Evolutionary conservation across 441 rosid species (phyloP).

Genomic region (Theobroma grandiflorum): DNA sequence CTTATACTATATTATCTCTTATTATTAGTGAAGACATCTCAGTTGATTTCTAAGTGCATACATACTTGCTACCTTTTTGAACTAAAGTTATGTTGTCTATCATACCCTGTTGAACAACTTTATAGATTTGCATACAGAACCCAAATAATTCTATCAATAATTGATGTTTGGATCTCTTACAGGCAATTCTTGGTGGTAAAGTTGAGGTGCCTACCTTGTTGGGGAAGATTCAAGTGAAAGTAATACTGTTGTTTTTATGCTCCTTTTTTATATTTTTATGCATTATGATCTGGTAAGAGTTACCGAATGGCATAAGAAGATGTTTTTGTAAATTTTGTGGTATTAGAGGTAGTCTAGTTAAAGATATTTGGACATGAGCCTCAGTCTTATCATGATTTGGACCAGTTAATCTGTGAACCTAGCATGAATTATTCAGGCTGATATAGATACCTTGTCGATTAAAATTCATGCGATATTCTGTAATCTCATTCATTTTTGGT

Average conservation of each 20-base stretch:
- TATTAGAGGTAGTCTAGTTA: slow-evolving; percentile 12
- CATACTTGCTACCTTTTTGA: slow-evolving; percentile 5
- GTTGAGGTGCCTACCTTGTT: slow-evolving; percentile 86
- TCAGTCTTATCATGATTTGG: not conserved
- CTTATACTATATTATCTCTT: not conserved
- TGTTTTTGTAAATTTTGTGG: not conserved
- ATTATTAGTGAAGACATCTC: not conserved
- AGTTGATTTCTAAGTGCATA: slow-evolving; percentile 11
- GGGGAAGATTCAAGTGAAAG: slow-evolving; percentile 73
- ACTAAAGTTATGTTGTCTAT: not conserved
- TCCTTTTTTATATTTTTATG: slow-evolving; percentile 4
- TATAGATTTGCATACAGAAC: slow-evolving; percentile 6
- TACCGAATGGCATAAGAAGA: not conserved
- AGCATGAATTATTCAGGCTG: not conserved
- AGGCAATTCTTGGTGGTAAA: slow-evolving; percentile 94
- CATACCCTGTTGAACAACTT: not conserved
- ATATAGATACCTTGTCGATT: not conserved
- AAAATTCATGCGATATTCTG: too few species aligned
- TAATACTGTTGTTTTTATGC: slow-evolving; percentile 40
- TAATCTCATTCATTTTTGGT: not conserved
- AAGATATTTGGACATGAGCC: not conserved
- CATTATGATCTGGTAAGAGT: not conserved
- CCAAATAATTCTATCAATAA: slow-evolving; percentile 18
- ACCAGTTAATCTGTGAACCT: slow-evolving; percentile 6
- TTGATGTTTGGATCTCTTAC: slow-evolving; percentile 39